Evolutionary conservation across 2,329 filamentous ascomycete genomes (phyloP).

Genomic region (Colletotrichum cuscutae): DNA sequence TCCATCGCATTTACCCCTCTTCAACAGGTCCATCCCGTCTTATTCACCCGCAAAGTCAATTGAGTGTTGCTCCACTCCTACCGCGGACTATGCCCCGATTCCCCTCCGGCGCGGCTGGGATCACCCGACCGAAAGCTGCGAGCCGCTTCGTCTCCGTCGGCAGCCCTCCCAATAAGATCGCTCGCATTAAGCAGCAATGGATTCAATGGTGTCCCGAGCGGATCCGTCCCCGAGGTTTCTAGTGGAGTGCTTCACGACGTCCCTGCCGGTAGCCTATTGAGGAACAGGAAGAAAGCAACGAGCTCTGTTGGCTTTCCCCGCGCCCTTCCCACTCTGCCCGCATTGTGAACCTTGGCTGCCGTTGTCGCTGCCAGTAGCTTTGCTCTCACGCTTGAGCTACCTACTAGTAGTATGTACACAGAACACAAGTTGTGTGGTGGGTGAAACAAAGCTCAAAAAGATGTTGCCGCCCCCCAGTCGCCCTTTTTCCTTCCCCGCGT

Average conservation of each 20-base stretch:
- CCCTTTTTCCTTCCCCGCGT: background rate
- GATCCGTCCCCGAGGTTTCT: constrained; percentile 11
- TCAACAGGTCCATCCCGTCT: background rate
- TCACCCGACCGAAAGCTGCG: constrained; percentile 12
- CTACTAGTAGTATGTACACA: no score
- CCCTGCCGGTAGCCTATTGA: background rate
- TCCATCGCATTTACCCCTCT: constrained; percentile 2
- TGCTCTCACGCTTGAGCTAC: background rate
- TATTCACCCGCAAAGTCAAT: constrained; percentile 14
- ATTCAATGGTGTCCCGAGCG: constrained; percentile 18
- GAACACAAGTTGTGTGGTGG: background rate
- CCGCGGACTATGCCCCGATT: constrained; percentile 25
- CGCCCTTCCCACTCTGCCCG: background rate
- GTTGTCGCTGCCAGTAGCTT: background rate
- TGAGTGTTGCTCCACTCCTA: constrained; percentile 4
- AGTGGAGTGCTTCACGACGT: background rate
- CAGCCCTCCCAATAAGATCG: constrained; percentile 20
- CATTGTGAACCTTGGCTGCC: background rate
- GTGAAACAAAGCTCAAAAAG: constrained; percentile 25
- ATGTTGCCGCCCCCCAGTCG: constrained; percentile 1
- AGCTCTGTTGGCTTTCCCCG: background rate
- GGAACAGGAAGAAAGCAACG: background rate
- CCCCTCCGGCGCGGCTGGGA: constrained; percentile 14
- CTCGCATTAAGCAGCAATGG: constrained; percentile 20
- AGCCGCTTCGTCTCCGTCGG: constrained; percentile 12